phyloP scores from a whole-genome alignment of 1,284 basidiomycete genomes.

The Ustanciosporium gigantosporum region DNA sequence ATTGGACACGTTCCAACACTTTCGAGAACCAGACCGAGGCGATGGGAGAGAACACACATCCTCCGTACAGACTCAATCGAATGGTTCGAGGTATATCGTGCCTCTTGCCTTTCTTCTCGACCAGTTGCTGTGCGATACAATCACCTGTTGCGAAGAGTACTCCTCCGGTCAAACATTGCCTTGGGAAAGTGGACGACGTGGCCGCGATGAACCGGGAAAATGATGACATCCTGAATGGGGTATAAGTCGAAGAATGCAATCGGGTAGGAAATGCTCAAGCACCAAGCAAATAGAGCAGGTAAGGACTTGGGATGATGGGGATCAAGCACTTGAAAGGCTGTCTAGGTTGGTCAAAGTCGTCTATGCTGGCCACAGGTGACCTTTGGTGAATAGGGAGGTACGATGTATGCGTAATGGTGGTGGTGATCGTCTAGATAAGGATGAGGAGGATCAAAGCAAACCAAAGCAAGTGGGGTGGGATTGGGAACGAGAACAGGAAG shows the following conservation, averaged over 20 bases:
- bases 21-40: conserved; percentile 43
- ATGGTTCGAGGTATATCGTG: conserved; percentile 42
- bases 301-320: no score
- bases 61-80: conserved; percentile 42
- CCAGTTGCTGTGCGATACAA: conserved; percentile 44
- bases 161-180: conserved; percentile 46
- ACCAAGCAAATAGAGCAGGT: no score
- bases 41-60: conserved; percentile 49
- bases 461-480: no score
- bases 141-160: conserved; percentile 52
- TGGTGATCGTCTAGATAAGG: no score
- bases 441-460: no score
- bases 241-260: not conserved
- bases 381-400: no score
- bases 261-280: no score
- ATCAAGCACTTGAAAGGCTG: no score
- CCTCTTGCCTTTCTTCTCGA: conserved; percentile 33
- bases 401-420: no score
- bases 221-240: conserved; percentile 15
- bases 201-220: conserved; percentile 41
- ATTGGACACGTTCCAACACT: conserved; percentile 39
- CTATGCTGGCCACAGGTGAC: no score
- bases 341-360: no score
- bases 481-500: no score
- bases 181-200: conserved; percentile 44